A percentile compares a stretch with the other conserved stretches of the same genome.
Conservation (phyloP, 202 grass and related monocot species). For the Schoenoplectus triqueter region DNA sequence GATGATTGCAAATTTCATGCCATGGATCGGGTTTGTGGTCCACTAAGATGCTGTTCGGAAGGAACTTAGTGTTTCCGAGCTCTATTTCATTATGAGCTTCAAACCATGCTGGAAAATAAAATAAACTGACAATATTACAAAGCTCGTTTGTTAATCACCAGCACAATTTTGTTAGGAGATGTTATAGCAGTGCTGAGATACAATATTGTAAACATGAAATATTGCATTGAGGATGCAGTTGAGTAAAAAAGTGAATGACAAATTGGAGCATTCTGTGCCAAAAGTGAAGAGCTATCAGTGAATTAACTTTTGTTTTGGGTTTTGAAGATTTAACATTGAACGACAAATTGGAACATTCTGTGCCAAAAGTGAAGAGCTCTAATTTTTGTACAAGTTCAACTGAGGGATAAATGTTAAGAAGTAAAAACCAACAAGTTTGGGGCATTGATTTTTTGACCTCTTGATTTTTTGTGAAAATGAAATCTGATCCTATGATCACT, state of each 20-base stretch:
- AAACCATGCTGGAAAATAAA: not conserved
- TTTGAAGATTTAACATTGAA: not conserved
- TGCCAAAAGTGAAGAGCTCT: not conserved
- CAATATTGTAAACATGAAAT: constrained; percentile 5
- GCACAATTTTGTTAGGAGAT: not conserved
- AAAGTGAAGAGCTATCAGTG: not conserved
- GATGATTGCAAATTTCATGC: not conserved
- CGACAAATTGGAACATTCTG: not conserved
- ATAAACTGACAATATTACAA: not conserved
- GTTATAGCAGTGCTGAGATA: not conserved
- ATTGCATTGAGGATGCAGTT: not conserved
- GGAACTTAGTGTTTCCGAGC: not conserved
- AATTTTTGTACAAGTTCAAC: not conserved
- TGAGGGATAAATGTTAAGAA: not conserved
- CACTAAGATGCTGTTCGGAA: not conserved
- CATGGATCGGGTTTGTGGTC: constrained; percentile 22
- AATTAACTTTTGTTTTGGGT: not conserved
- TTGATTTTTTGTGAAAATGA: not conserved
- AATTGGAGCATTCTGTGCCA: not conserved
- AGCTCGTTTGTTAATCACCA: not conserved
- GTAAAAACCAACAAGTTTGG: not conserved
- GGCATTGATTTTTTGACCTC: constrained; percentile 1
- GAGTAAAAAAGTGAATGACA: no score
- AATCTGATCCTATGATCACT: not conserved
- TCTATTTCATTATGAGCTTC: not conserved